Base-by-base conservation (phyloP, 2,329 filamentous ascomycete genomes). In the Pochonia chlamydosporia region DNA sequence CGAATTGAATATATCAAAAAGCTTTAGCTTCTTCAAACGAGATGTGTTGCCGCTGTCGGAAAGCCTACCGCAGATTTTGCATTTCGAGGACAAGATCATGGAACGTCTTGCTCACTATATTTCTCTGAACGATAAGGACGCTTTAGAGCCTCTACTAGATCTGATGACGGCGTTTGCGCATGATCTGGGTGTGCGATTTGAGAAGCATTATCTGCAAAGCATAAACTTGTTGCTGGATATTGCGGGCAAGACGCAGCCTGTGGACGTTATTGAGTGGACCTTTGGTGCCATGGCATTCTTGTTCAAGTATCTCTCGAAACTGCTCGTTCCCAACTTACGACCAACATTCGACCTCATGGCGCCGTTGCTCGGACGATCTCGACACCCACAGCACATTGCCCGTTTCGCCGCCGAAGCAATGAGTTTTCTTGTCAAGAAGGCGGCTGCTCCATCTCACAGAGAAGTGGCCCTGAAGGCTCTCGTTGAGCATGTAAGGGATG, bases 201-300 rank as follows among this genome's bases (percentile, higher is more conserved):
- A 96, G 67, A 89, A 87, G 60, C 83, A 96, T 65, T 97, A 96
- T 63, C 77, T 82, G 40, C 77, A 79, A 44, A 82, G 87, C 23
- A 80, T 99, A 49, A 78, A 75, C 46, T 72, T 95, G 46, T 82
- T 99, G 46, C 80, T 88, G 33, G 81, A 82, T 14, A 79, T 97
- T 54, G 91, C 90, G 10, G 84, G 84, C 46, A 86, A 82, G 57
- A 82, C 88, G 45, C 77, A 87, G 48, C 85, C 88, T 59, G 84
- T 88, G 23, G 88, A 91, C 53, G 90, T 95, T n/a, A 88, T 97
- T 43, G 93, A 99, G 69, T 97, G 92, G 91, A 92, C 89, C 43
- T 99, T 99, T 68, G 89, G 85, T 11, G 91, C 89, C 56, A 74
- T 99, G 47, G 90, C 93, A 40, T 99, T 95, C 75, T 75, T 97